Base-by-base conservation (phyloP, 148 eudicot species). In the Bassia scoparia region DNA sequence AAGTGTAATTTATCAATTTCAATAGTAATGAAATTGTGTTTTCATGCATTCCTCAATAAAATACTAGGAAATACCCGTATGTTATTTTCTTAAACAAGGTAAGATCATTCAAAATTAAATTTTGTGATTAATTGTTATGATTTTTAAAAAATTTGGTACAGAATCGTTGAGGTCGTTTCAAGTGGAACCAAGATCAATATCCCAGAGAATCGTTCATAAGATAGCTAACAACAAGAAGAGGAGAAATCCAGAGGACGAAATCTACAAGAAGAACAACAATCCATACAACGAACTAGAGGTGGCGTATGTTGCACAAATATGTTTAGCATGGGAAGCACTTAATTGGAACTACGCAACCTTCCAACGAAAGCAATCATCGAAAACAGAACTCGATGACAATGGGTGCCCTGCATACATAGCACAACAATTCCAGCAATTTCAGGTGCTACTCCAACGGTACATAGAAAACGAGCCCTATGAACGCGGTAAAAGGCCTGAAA, bases 401-500 rank as follows among this genome's bases (percentile, higher is more conserved):
- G 97, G 97, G 4, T 91, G 97, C 68, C 97, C 97, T 52, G 98
- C 97, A 4, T 73, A 85, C 26, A 78, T 91, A 16, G 98, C 97
- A 14, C 98, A 94, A 29, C 91, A 91, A 23, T 94, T 94, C 63
- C 98, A 94, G 66, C 97, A 91, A 49, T 89, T 94, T 33, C 90
- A 81, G 74, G 98, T 94, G 16, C 93, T 87, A 74, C 72, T 94
- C n/a, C 98, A 94, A 37, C 69, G 97, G 27, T 94, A 87, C 44
- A 61, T 88, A 0, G 98, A 94, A 82, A 89, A 80, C 29, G 98
- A 94, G 81, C 98, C 98, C 9, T 94, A 85, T 78, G 93, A 94
- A 70, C 83, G 80, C 55, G 98, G 97, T 0, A 77, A 84, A 43
- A 78, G 98, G 49, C 98, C 97, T 14, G 91, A 91, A 41, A 77